Percentiles rank a stretch among this genome's conserved stretches.
These are phyloP conservation scores for Tirmania nivea DNA, from an alignment of 495 filamentous ascomycete genomes.

Conservation along the genomic window DNA sequence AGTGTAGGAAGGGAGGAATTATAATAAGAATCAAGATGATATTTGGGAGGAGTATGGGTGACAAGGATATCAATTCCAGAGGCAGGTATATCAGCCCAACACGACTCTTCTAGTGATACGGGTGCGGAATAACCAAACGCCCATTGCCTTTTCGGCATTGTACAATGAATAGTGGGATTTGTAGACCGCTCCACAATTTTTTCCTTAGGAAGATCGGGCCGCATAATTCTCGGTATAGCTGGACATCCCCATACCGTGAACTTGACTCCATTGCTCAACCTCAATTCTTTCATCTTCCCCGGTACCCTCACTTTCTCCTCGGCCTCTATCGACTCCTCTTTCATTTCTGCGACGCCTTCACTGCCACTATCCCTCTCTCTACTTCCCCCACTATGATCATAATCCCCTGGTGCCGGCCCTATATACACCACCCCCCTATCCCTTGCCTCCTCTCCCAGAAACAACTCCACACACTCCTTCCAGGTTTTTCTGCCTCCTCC, in stretches of 20 bases:
- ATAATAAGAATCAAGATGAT: constrained; percentile 42
- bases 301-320: neutral
- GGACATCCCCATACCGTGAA: no score
- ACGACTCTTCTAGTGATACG: constrained; percentile 1
- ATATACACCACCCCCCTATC: neutral
- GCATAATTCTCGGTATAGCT: neutral
- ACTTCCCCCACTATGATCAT: neutral
- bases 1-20: neutral
- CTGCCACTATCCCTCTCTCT: neutral
- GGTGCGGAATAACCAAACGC: neutral
- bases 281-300: neutral
- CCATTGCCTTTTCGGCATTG: neutral
- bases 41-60: constrained; percentile 56
- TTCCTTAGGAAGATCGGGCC: neutral
- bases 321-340: neutral
- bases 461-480: neutral
- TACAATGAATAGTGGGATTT: neutral
- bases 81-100: constrained; percentile 38
- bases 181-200: neutral
- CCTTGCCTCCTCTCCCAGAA: neutral
- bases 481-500: neutral
- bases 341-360: neutral
- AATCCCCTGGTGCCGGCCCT: neutral
- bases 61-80: constrained; percentile 57
- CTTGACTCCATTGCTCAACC: no score